These are phyloP conservation scores for Kuraishia ogatae DNA, from an alignment of 805 yeast species.

Conservation along the genomic window DNA sequence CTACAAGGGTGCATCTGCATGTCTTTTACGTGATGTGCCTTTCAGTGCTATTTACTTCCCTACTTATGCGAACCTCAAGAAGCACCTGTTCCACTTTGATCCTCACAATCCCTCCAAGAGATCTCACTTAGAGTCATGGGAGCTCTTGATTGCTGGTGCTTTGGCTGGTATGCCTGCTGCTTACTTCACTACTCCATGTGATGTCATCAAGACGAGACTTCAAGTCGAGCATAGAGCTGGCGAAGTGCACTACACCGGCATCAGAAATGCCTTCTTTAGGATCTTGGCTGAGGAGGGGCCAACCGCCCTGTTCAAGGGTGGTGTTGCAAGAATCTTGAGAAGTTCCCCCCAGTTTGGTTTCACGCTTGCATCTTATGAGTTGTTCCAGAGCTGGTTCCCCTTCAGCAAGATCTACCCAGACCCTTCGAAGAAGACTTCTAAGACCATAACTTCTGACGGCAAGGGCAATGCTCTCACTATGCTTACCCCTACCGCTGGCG, in stretches of 20 bases:
- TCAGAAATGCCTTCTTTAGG: constrained; percentile 65
- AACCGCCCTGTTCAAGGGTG: constrained; percentile 89
- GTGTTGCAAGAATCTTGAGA: constrained; percentile 87
- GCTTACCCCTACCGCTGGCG: constrained; percentile 12
- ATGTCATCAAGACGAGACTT: constrained; percentile 90
- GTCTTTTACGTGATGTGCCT: constrained; percentile 91
- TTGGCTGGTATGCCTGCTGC: constrained; percentile 98
- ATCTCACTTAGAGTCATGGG: constrained; percentile 67
- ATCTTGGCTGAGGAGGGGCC: constrained; percentile 79
- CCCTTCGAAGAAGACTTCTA: constrained; percentile 8
- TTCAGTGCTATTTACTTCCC: constrained; percentile 97
- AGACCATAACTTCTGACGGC: constrained; percentile 10
- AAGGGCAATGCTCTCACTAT: constrained; percentile 16
- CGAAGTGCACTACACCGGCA: constrained; percentile 70
- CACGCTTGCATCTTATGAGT: constrained; percentile 94
- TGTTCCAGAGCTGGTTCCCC: constrained; percentile 75
- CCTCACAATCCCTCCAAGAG: constrained; percentile 54
- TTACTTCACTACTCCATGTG: constrained; percentile 91
- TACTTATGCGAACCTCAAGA: constrained; percentile 88
- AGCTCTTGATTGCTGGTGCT: constrained; percentile 81
- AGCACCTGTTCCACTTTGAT: constrained; percentile 72
- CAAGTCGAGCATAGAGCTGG: constrained; percentile 78
- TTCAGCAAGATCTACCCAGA: constrained; percentile 33
- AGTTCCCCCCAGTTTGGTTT: constrained; percentile 98
- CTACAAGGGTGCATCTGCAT: constrained; percentile 87